phyloP scores from a whole-genome alignment of 106 monocot species.

The Dactylorhiza incarnata region DNA sequence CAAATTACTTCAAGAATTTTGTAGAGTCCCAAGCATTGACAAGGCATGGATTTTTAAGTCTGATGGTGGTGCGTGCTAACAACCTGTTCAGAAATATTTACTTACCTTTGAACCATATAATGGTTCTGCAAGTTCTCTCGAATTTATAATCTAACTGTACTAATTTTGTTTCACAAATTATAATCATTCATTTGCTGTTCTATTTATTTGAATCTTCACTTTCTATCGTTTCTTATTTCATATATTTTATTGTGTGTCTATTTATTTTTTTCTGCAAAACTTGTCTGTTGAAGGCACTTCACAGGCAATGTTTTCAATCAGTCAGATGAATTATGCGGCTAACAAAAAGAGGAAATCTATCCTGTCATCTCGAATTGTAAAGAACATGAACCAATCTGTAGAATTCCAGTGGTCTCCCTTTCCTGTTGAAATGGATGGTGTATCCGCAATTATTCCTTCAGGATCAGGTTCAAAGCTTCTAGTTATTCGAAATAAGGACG shows the following conservation, averaged over 20 bases:
- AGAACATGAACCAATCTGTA: constrained; percentile 28
- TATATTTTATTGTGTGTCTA: constrained; percentile 1
- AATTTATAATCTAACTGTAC: not conserved
- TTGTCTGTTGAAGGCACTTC: constrained; percentile 35
- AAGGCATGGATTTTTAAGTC: constrained; percentile 87
- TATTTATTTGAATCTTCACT: not conserved
- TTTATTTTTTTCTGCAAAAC: constrained; percentile 4
- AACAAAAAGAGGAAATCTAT: constrained; percentile 62
- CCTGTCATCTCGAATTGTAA: constrained; percentile 65
- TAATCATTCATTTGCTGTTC: not conserved
- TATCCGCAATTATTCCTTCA: constrained; percentile 74
- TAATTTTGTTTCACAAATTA: not conserved
- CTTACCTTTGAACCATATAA: not conserved
- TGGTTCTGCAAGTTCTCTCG: not conserved
- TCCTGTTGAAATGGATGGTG: constrained; percentile 77
- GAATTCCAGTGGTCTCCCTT: constrained; percentile 85
- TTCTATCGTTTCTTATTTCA: not conserved
- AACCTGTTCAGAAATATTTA: not conserved
- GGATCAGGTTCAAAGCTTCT: constrained; percentile 84
- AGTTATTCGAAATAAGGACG: constrained; percentile 69
- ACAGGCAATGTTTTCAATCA: constrained; percentile 63
- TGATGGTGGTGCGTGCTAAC: constrained; percentile 37
- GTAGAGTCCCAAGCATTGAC: constrained; percentile 49
- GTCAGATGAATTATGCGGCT: constrained; percentile 59
- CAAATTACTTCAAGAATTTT: constrained; percentile 77